Evolutionary conservation across 208 protist genomes (phyloP).

Genomic region (Eutreptiella sp.): DNA sequence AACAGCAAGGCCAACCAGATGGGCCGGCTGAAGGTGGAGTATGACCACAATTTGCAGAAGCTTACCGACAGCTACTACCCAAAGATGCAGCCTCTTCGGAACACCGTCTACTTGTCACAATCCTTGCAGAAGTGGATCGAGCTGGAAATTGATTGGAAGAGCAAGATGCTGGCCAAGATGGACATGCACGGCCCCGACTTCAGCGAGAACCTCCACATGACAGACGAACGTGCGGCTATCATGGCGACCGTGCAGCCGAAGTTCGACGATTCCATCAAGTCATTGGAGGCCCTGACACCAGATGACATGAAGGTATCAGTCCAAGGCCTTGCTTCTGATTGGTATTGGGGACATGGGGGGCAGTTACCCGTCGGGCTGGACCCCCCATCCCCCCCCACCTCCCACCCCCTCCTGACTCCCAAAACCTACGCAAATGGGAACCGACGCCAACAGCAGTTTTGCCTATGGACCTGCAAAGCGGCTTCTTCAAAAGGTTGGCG

Average conservation of each 20-base stretch:
- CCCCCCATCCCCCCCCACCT: too few species aligned
- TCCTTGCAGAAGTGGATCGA: constrained; percentile 6
- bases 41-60: constrained; percentile 24
- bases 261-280: constrained; percentile 10
- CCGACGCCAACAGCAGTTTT: too few species aligned
- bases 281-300: not conserved
- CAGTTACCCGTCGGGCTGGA: too few species aligned
- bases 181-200: constrained; percentile 5
- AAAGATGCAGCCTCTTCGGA: constrained; percentile 16
- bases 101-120: constrained; percentile 15
- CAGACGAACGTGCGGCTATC: not conserved
- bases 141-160: constrained; percentile 12
- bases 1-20: constrained; percentile 10
- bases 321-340: too few species aligned
- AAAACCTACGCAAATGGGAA: too few species aligned
- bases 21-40: constrained; percentile 15
- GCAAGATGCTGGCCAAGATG: not conserved
- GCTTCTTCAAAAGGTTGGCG: too few species aligned
- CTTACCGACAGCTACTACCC: constrained; percentile 24
- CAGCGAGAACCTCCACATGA: not conserved
- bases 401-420: too few species aligned
- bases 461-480: too few species aligned
- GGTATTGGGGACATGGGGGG: too few species aligned
- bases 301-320: not conserved
- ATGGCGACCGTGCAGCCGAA: not conserved